Percentiles rank a stretch among this genome's conserved stretches.
These are phyloP conservation scores for Calonectria ilicicola DNA, from an alignment of 2,329 filamentous ascomycete species.

Conservation along the genomic window DNA sequence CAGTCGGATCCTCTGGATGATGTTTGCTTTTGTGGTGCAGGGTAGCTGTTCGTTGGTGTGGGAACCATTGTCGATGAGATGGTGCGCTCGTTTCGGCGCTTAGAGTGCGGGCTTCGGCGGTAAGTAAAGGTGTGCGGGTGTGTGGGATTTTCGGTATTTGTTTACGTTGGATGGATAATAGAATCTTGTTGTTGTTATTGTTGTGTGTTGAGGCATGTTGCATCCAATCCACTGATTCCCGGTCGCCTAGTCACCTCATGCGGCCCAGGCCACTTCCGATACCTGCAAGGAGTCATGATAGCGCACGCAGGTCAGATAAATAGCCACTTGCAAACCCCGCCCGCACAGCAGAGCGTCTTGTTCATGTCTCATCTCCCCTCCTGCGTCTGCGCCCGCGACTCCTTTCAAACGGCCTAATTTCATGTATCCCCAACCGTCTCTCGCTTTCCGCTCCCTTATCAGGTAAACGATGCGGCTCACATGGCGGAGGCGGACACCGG, in stretches of 20 bases:
- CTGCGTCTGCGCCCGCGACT: background rate
- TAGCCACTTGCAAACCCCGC: background rate
- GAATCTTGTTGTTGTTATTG: background rate
- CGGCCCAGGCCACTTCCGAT: background rate
- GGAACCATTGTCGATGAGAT: background rate
- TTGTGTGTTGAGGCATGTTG: background rate
- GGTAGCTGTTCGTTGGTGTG: background rate
- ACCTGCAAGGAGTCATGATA: background rate
- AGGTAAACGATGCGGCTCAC: background rate
- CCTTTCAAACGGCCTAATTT: background rate
- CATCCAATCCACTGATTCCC: background rate
- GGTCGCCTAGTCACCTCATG: background rate
- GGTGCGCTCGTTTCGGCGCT: background rate
- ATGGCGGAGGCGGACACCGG: too few species aligned
- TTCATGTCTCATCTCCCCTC: background rate
- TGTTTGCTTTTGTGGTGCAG: background rate
- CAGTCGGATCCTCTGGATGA: background rate
- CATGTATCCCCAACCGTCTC: background rate
- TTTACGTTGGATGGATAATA: background rate
- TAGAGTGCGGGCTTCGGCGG: background rate
- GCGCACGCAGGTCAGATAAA: background rate
- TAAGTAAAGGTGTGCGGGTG: background rate
- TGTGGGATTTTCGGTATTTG: background rate
- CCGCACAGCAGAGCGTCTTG: background rate
- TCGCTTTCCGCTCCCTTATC: background rate